A percentile compares a stretch with the other conserved stretches of the same genome.
These are phyloP conservation scores for Sporothrix inflata DNA, from an alignment of 2,329 filamentous ascomycete species.

Conservation along the genomic window DNA sequence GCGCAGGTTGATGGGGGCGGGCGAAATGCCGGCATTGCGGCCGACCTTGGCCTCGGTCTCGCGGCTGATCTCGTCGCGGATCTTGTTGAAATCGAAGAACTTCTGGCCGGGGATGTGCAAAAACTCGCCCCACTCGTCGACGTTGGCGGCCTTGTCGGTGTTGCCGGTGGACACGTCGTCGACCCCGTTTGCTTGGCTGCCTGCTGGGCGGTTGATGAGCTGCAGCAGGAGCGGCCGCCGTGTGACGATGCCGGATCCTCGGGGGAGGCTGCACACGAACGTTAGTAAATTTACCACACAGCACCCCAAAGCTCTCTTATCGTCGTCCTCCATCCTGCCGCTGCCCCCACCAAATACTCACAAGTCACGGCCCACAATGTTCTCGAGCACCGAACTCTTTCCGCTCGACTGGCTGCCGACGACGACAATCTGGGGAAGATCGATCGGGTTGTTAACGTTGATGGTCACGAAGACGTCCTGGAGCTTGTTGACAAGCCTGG, in stretches of 20 bases:
- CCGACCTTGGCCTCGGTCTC: constrained; percentile 71
- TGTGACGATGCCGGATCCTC: constrained; percentile 96
- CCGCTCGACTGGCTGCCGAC: constrained; percentile 98
- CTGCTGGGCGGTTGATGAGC: constrained; percentile 83
- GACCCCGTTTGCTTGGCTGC: constrained; percentile 72
- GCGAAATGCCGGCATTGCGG: constrained; percentile 97
- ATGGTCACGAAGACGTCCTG: constrained; percentile 99
- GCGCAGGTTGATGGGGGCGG: constrained; percentile 96
- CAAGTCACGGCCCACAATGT: constrained; percentile 99
- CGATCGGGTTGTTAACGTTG: constrained; percentile 98
- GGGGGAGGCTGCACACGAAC: constrained; percentile 74
- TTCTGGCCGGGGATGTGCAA: constrained; percentile 91
- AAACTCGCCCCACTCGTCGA: constrained; percentile 98
- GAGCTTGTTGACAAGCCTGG: constrained; percentile 91
- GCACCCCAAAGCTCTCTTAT: too few relatives aligned
- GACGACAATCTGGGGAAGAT: constrained; percentile 96
- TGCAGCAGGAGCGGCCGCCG: constrained; percentile 94
- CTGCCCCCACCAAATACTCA: constrained; percentile 56
- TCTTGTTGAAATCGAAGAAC: constrained; percentile 93
- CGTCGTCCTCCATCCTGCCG: background rate
- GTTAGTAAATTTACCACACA: background rate
- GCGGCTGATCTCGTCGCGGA: constrained; percentile 92
- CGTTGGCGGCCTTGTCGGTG: constrained; percentile 84
- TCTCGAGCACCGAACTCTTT: constrained; percentile 98
- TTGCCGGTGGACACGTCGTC: constrained; percentile 63